phyloP scores from a whole-genome alignment of 2,329 filamentous ascomycete species.

The Xylaria sp. region DNA sequence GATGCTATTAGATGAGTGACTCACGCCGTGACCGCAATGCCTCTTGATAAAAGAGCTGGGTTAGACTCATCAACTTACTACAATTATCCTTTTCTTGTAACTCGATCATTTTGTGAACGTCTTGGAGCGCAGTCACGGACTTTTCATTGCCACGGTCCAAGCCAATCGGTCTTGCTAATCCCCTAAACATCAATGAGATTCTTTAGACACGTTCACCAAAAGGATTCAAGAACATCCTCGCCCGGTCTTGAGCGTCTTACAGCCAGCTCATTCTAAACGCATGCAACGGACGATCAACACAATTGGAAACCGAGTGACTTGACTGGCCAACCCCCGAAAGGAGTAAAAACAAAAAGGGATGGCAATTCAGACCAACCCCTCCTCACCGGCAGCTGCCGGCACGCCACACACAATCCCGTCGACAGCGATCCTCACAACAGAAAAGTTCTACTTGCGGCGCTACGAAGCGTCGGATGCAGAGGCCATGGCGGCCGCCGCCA shows the following conservation, averaged over 20 bases:
- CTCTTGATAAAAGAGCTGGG: too few species aligned
- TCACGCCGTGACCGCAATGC: too few species aligned
- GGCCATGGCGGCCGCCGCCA: slow-evolving; percentile 42
- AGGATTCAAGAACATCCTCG: neutral
- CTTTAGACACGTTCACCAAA: neutral
- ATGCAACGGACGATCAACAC: neutral
- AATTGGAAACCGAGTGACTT: too few species aligned
- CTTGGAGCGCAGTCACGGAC: neutral
- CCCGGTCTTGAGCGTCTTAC: neutral
- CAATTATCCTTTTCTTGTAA: too few species aligned
- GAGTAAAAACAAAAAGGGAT: neutral
- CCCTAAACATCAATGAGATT: neutral
- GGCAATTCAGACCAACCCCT: neutral
- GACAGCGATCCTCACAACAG: slow-evolving; percentile 40
- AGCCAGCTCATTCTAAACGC: neutral
- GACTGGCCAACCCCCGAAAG: neutral
- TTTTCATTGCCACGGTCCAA: neutral
- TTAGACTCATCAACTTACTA: too few species aligned
- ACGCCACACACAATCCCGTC: slow-evolving; percentile 12
- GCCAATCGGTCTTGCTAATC: neutral
- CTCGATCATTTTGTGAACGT: too few species aligned
- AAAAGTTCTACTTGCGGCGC: slow-evolving; percentile 48
- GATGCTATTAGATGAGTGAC: too few species aligned
- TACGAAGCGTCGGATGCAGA: slow-evolving; percentile 47
- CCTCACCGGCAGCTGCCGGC: neutral